Percentiles rank a stretch among this genome's conserved stretches.
These are phyloP conservation scores for Mycogone perniciosa DNA, from an alignment of 2,329 filamentous ascomycete species.

Conservation along the genomic window DNA sequence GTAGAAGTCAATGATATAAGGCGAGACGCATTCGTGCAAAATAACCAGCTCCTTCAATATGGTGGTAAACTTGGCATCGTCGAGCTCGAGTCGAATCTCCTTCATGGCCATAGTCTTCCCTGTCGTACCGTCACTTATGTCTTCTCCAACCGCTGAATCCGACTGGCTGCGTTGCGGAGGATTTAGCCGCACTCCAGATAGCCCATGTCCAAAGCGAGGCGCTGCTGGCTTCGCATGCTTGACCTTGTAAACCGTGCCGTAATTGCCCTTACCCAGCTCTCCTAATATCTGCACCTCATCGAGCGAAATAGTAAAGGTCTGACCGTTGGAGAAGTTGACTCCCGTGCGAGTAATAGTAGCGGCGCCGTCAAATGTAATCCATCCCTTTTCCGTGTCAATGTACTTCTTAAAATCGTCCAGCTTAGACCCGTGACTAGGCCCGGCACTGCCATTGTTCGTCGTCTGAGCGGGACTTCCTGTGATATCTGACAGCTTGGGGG, in stretches of 20 bases:
- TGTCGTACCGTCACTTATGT: slow-evolving; percentile 41
- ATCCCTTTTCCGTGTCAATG: slow-evolving; percentile 87
- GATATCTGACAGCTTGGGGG: slow-evolving; percentile 41
- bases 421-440: slow-evolving; percentile 39
- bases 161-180: slow-evolving; percentile 33
- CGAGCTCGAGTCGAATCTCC: slow-evolving; percentile 89
- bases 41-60: slow-evolving; percentile 98
- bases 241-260: slow-evolving; percentile 96
- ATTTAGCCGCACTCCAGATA: slow-evolving; percentile 37
- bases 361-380: slow-evolving; percentile 86
- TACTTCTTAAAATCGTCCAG: slow-evolving; percentile 64
- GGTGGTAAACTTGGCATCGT: slow-evolving; percentile 92
- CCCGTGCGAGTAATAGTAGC: slow-evolving; percentile 83
- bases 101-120: slow-evolving; percentile 98
- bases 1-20: slow-evolving; percentile 98
- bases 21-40: slow-evolving; percentile 86
- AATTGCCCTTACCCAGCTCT: slow-evolving; percentile 95
- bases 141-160: slow-evolving; percentile 28
- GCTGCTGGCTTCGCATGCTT: slow-evolving; percentile 65
- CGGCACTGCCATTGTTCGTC: slow-evolving; percentile 12
- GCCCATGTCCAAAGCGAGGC: slow-evolving; percentile 53
- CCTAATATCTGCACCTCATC: slow-evolving; percentile 92
- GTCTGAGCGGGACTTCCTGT: slow-evolving; percentile 16
- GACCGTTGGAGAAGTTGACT: slow-evolving; percentile 86
- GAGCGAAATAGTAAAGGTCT: slow-evolving; percentile 86